A percentile compares a stretch with the other conserved stretches of the same genome.
Conservation (phyloP, 2,329 filamentous ascomycete species). For the Fonsecaea pugnacius region DNA sequence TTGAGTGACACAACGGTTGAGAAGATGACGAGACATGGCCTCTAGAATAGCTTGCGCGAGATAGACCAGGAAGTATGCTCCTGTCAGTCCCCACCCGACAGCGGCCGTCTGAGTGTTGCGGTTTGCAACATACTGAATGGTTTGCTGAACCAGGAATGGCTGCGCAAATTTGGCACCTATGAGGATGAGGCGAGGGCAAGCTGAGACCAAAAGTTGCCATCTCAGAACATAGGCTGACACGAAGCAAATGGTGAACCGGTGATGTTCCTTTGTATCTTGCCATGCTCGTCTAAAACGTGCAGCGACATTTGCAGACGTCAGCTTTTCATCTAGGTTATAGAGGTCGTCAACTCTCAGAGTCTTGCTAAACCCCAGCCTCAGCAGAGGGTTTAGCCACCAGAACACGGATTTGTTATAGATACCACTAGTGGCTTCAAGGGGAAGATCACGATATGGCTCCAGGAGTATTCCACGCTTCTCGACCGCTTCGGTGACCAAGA, state of each 20-base stretch:
- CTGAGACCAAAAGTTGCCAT: slow-evolving; percentile 31
- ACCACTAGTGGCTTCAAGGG: slow-evolving; percentile 58
- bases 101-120: slow-evolving; percentile 41
- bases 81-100: slow-evolving; percentile 50
- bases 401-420: slow-evolving; percentile 57
- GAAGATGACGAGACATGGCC: slow-evolving; percentile 49
- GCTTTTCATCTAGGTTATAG: slow-evolving; percentile 51
- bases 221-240: slow-evolving; percentile 19
- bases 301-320: slow-evolving; percentile 49
- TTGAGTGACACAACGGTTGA: slow-evolving; percentile 51
- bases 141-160: slow-evolving; percentile 44
- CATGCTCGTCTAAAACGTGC: slow-evolving; percentile 46
- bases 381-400: slow-evolving; percentile 60
- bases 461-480: slow-evolving; percentile 52
- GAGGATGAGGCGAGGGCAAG: slow-evolving; percentile 36
- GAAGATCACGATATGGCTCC: slow-evolving; percentile 46
- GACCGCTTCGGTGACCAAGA: slow-evolving; percentile 52
- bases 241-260: slow-evolving; percentile 21
- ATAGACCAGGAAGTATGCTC: slow-evolving; percentile 51
- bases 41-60: slow-evolving; percentile 47
- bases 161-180: slow-evolving; percentile 40
- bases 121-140: slow-evolving; percentile 43
- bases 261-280: slow-evolving; percentile 43
- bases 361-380: slow-evolving; percentile 55
- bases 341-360: slow-evolving; percentile 52